Evolutionary conservation across 108 stramenopile species (phyloP).

Genomic region (Chaetoceros muelleri): DNA sequence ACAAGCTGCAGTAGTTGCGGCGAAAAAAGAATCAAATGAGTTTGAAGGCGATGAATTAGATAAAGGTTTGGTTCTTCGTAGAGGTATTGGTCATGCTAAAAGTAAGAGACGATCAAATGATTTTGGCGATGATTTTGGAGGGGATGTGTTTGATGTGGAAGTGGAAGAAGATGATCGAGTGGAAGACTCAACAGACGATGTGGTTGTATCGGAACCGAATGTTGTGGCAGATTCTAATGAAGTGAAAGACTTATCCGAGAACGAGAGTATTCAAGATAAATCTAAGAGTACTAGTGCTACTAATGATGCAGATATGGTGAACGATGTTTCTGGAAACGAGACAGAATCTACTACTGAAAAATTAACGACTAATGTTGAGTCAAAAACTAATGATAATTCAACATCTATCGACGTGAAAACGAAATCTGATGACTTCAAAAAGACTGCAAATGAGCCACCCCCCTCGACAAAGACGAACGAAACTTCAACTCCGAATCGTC

Average conservation of each 20-base stretch:
- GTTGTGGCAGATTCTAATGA: slow-evolving; percentile 3
- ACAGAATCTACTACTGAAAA: neutral
- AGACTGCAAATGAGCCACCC: slow-evolving; percentile 6
- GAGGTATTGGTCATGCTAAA: slow-evolving; percentile 22
- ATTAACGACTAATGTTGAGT: neutral
- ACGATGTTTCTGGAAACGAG: slow-evolving; percentile 2
- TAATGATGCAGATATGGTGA: slow-evolving; percentile 4
- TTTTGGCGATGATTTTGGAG: slow-evolving; percentile 72
- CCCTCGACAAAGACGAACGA: slow-evolving; percentile 1
- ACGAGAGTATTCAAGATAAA: slow-evolving; percentile 5
- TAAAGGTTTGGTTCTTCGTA: slow-evolving; percentile 45
- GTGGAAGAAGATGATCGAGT: slow-evolving; percentile 23
- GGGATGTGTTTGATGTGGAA: slow-evolving; percentile 77
- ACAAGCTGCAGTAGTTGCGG: slow-evolving; percentile 8
- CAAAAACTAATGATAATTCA: slow-evolving; percentile 7
- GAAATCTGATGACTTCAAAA: slow-evolving; percentile 1
- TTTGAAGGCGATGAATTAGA: slow-evolving; percentile 48
- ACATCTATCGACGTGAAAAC: slow-evolving; percentile 5
- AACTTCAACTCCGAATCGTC: slow-evolving; percentile 10
- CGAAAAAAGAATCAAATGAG: slow-evolving; percentile 17
- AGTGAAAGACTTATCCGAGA: slow-evolving; percentile 7
- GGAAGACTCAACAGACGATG: slow-evolving; percentile 8
- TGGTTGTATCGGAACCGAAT: slow-evolving; percentile 9
- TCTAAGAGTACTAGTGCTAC: slow-evolving; percentile 1
- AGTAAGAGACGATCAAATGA: slow-evolving; percentile 27